These are phyloP conservation scores for Gremmenia infestans DNA, from an alignment of 2,329 filamentous ascomycete species.

Conservation along the genomic window DNA sequence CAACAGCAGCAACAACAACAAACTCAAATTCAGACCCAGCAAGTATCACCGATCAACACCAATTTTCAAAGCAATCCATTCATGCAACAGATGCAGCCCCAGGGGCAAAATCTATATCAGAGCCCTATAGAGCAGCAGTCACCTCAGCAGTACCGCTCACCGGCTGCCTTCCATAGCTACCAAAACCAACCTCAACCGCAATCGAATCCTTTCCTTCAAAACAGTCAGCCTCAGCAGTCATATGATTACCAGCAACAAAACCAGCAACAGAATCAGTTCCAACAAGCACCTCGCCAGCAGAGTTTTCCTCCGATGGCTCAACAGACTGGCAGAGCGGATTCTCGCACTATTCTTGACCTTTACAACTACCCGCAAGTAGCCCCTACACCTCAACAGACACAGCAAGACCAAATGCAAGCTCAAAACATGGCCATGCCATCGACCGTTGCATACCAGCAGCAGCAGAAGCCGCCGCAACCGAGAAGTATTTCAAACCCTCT, in stretches of 20 bases:
- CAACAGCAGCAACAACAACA: conserved; percentile 22
- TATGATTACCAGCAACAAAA: conserved; percentile 12
- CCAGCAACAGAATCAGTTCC: conserved; percentile 33
- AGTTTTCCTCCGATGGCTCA: conserved; percentile 36
- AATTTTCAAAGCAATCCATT: conserved; percentile 37
- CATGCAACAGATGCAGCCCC: conserved; percentile 29
- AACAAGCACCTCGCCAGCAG: conserved; percentile 31
- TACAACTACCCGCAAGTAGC: conserved; percentile 49
- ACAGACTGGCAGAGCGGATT: conserved; percentile 54
- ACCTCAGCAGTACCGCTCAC: conserved; percentile 31
- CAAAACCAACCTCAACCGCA: conserved; percentile 22
- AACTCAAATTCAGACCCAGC: neutral
- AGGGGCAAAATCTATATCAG: conserved; percentile 23
- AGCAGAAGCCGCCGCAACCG: conserved; percentile 6
- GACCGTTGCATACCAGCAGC: neutral
- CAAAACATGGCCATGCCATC: conserved; percentile 5
- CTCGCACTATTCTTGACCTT: conserved; percentile 69
- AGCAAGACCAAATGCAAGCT: conserved; percentile 17
- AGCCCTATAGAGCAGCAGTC: conserved; percentile 24
- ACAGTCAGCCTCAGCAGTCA: conserved; percentile 37
- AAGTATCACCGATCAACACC: conserved; percentile 15
- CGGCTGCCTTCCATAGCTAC: conserved; percentile 14
- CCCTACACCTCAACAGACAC: conserved; percentile 19
- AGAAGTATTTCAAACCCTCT: conserved; percentile 15
- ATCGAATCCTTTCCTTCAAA: conserved; percentile 19